Percentiles rank a stretch among this genome's conserved stretches.
Evolutionary conservation across 106 monocot genomes (phyloP).

Genomic region (Dioscorea alata): DNA sequence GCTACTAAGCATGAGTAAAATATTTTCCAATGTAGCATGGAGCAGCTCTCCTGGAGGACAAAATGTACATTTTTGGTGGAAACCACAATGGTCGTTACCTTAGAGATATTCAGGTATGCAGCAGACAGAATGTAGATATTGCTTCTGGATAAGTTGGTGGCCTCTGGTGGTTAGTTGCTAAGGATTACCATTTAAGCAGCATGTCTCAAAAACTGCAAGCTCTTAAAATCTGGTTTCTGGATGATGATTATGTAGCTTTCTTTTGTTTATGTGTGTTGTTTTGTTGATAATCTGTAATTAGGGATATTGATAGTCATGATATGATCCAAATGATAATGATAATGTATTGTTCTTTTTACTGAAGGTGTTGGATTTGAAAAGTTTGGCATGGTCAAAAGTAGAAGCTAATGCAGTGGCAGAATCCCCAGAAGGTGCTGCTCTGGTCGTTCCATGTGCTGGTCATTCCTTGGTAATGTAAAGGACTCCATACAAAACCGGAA

Average conservation of each 20-base stretch:
- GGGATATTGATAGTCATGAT: too few species aligned
- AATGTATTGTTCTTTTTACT: background rate
- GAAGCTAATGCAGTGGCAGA: slow-evolving; percentile 46
- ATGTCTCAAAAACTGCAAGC: too few species aligned
- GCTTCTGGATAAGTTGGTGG: too few species aligned
- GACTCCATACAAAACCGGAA: background rate
- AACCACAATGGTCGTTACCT: slow-evolving; percentile 99
- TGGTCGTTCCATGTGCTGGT: slow-evolving; percentile 75
- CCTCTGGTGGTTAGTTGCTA: too few species aligned
- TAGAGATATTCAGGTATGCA: slow-evolving; percentile 79
- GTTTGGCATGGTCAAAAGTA: slow-evolving; percentile 85
- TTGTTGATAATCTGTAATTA: too few species aligned
- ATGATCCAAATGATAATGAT: too few species aligned
- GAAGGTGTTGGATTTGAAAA: slow-evolving; percentile 94
- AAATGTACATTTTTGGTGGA: slow-evolving; percentile 96
- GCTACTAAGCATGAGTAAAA: too few species aligned
- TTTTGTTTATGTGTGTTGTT: too few species aligned
- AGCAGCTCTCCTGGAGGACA: slow-evolving; percentile 82
- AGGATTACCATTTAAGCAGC: too few species aligned
- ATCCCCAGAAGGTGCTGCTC: slow-evolving; percentile 22
- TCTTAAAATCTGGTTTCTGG: too few species aligned
- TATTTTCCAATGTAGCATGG: slow-evolving; percentile 54
- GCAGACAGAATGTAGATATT: too few species aligned
- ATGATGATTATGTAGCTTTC: too few species aligned
- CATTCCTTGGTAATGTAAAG: slow-evolving; percentile 74